Percentiles rank a stretch among this genome's conserved stretches.
Evolutionary conservation across 1,284 basidiomycete species (phyloP).

Genomic region (Cryptococcus jaspeensis): DNA sequence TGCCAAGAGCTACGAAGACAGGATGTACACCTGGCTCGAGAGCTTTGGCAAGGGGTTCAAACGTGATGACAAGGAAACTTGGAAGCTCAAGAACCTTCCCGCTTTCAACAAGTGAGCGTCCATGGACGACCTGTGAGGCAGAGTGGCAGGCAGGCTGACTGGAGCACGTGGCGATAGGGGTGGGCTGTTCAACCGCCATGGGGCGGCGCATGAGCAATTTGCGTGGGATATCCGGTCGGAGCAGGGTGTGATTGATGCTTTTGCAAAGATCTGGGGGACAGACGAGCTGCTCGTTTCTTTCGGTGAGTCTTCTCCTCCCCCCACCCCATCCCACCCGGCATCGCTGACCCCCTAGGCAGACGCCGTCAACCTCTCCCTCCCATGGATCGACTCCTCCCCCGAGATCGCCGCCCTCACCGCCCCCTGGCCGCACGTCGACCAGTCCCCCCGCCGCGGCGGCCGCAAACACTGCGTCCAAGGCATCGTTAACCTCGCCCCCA

Average conservation of each 20-base stretch:
- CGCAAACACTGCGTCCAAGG: slow-evolving; percentile 50
- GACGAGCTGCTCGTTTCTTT: slow-evolving; percentile 50
- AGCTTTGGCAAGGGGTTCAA: slow-evolving; percentile 49
- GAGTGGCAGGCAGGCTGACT: too few species aligned
- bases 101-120: slow-evolving; percentile 35
- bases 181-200: slow-evolving; percentile 43
- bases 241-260: slow-evolving; percentile 43
- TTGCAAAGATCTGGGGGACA: slow-evolving; percentile 50
- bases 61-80: slow-evolving; percentile 46
- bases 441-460: slow-evolving; percentile 36
- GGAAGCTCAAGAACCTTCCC: slow-evolving; percentile 44
- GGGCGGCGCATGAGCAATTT: slow-evolving; percentile 47
- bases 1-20: slow-evolving; percentile 41
- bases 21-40: slow-evolving; percentile 46
- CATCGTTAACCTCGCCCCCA: slow-evolving; percentile 46
- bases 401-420: slow-evolving; percentile 12
- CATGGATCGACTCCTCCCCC: slow-evolving; percentile 31
- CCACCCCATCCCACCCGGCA: too few species aligned
- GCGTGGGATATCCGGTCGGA: slow-evolving; percentile 51
- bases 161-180: slow-evolving; percentile 24
- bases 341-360: slow-evolving; percentile 9
- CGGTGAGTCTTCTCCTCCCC: slow-evolving; percentile 21
- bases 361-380: slow-evolving; percentile 48
- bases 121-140: too few species aligned
- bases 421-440: slow-evolving; percentile 51